Conservation (phyloP, 1,284 basidiomycete species). For the Phylloporus gajari region DNA sequence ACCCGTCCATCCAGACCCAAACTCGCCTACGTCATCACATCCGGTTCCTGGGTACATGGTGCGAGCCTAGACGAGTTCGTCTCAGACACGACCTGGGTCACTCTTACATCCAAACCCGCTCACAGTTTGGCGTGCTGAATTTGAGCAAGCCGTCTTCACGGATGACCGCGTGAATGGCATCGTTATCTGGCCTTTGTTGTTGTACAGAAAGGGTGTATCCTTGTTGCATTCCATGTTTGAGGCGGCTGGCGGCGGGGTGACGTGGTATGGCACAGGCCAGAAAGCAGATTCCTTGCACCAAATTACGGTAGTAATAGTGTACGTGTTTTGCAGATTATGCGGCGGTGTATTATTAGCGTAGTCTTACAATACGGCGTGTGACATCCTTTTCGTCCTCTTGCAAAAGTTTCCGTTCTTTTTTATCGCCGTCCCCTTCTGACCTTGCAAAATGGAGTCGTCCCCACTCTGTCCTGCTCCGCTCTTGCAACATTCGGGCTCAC, state of each 20-base stretch:
- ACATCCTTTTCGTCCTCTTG: no score
- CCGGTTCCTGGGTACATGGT: constrained; percentile 32
- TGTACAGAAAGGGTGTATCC: constrained; percentile 53
- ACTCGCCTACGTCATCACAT: constrained; percentile 30
- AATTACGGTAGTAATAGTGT: no score
- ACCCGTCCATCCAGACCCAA: constrained; percentile 30
- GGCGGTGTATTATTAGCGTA: no score
- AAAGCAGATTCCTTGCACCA: no score
- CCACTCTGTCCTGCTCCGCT: no score
- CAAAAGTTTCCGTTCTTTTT: no score
- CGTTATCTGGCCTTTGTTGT: constrained; percentile 59
- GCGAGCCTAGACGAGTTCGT: constrained; percentile 17
- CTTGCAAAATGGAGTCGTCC: no score
- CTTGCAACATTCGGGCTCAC: no score
- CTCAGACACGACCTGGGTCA: constrained; percentile 30
- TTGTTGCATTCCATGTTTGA: constrained; percentile 53
- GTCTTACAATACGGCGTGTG: no score
- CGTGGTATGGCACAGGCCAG: constrained; percentile 38
- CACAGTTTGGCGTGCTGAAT: constrained; percentile 45
- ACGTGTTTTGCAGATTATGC: no score
- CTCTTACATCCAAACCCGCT: constrained; percentile 32
- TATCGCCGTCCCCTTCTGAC: no score
- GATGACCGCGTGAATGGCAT: constrained; percentile 55
- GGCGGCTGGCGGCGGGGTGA: constrained; percentile 46
- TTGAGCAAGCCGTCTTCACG: constrained; percentile 50